Base-by-base conservation (phyloP, 2,329 filamentous ascomycete genomes). In the Apiospora sp. region DNA sequence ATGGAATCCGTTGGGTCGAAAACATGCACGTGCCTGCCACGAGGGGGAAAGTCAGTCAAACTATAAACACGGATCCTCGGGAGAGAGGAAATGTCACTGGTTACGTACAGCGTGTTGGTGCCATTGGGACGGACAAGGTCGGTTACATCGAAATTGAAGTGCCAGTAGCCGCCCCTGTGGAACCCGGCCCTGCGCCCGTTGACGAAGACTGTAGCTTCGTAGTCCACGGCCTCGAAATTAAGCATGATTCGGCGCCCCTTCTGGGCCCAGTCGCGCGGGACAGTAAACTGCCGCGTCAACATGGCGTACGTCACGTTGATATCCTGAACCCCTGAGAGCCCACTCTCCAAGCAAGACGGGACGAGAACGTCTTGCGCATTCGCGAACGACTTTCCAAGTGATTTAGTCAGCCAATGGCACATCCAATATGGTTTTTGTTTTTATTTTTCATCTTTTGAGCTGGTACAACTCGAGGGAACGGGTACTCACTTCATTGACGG, bases 1-100 rank as follows among this genome's bases (percentile, higher is more conserved):
- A 67, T 27, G 44, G n/a, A 78, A 76, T 93, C 92, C 0, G 92
- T 93, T 0, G 92, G 92, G 73, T 94, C 92, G 71, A 89, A 88
- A 0, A 92, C 91, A 76, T 90, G 91, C 2, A 93, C 89, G 30
- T 90, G 83, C 6, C 89, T 91, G 68, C 5, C 16, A 6, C n/a
- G 58, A 41, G 19, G 48, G n/a, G 22, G 8, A 41, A 54, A 27
- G 70, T 51, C 34, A 69, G 58, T 30, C 41, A 30, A 41, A 19
- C 2, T 48, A 30, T 27, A 34, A 24, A 43, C 37, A 68, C 4
- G 67, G 24, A 14, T 7, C n/a, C 44, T 30, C 67, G 37, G 22
- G 19, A 22, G n/a, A 44, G 67, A 12, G 24, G 27, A n/a, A 13
- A 46, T 46, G 10, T 30, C 22, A 64, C 19, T 22, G 19, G 37